Conservation (phyloP, 75 land plant genomes). For the Picea sitchensis region DNA sequence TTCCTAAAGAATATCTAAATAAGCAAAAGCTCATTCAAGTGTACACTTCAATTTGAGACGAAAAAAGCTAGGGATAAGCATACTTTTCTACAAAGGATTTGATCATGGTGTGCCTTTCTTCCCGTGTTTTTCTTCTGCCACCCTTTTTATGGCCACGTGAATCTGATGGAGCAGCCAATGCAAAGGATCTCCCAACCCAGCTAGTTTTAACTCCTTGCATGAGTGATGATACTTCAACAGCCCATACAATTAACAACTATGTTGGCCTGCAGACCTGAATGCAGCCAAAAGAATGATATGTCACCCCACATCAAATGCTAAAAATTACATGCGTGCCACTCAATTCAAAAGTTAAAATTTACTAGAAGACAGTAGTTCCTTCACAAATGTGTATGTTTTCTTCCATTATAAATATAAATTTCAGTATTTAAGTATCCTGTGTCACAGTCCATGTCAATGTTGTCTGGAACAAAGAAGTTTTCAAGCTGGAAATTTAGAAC, state of each 20-base stretch:
- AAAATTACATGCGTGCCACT: background rate
- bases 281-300: background rate
- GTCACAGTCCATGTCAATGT: background rate
- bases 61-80: background rate
- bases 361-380: background rate
- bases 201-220: slow-evolving; percentile 7
- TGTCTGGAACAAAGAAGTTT: background rate
- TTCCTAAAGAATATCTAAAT: background rate
- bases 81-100: slow-evolving; percentile 5
- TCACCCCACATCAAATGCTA: slow-evolving; percentile 1
- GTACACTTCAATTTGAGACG: background rate
- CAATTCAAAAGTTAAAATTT: background rate
- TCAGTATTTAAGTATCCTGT: background rate
- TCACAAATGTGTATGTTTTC: background rate
- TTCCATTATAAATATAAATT: background rate
- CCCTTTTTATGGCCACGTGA: background rate
- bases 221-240: background rate
- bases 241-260: slow-evolving; percentile 1
- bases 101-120: slow-evolving; percentile 1
- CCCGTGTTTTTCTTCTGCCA: slow-evolving; percentile 3
- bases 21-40: slow-evolving; percentile 4
- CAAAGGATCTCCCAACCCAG: slow-evolving; percentile 3
- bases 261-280: slow-evolving; percentile 3
- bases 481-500: background rate
- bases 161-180: slow-evolving; percentile 2